These are phyloP conservation scores for Beauveria scarabaeidicola DNA, from an alignment of 2,329 filamentous ascomycete genomes.

Conservation along the genomic window DNA sequence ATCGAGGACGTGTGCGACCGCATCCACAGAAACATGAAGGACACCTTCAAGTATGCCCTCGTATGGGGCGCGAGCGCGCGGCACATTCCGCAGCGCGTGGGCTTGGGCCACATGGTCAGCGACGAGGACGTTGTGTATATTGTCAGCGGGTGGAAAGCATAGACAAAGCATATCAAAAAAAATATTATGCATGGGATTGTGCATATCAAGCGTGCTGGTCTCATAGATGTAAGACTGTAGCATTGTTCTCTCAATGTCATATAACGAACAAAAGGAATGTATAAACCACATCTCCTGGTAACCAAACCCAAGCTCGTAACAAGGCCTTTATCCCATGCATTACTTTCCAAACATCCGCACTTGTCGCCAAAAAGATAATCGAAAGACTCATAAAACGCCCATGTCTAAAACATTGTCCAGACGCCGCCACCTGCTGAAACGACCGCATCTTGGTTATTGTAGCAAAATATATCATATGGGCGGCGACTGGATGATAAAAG, in stretches of 20 bases:
- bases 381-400: background rate
- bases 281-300: background rate
- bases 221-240: constrained; percentile 2
- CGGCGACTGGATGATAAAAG: background rate
- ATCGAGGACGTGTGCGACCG: constrained; percentile 97
- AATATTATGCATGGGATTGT: background rate
- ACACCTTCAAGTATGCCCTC: constrained; percentile 96
- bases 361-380: background rate
- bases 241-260: constrained; percentile 10
- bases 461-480: background rate
- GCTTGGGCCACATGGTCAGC: constrained; percentile 68
- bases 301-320: background rate
- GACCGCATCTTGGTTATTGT: background rate
- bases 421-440: background rate
- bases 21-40: constrained; percentile 88
- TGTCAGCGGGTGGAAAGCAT: constrained; percentile 56
- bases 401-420: background rate
- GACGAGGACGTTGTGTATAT: constrained; percentile 64
- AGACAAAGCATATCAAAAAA: constrained; percentile 15
- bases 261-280: constrained; percentile 7
- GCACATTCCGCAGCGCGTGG: constrained; percentile 90
- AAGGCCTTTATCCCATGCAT: background rate
- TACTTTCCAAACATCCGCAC: constrained; percentile 8
- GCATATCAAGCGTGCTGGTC: background rate
- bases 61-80: constrained; percentile 96